Conservation (phyloP, 2,329 filamentous ascomycete genomes). For the Cercospora janseana region DNA sequence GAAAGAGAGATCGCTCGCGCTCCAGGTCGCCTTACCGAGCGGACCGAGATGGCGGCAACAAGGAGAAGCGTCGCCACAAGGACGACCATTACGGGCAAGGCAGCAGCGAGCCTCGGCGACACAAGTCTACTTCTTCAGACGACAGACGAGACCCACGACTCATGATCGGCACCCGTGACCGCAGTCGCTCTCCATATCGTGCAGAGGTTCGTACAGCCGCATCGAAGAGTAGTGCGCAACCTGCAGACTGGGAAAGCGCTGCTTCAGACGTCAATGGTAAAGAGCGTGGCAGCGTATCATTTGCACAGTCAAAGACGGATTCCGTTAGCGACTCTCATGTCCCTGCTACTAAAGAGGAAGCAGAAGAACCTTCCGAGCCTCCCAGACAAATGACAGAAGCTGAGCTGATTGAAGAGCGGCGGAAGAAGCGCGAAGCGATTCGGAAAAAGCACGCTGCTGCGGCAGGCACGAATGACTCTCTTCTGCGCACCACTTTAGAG, state of each 20-base stretch:
- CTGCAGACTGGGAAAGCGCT: conserved; percentile 20
- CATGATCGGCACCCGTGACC: conserved; percentile 16
- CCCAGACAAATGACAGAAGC: conserved; percentile 68
- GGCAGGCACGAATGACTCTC: conserved; percentile 59
- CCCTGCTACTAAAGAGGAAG: neutral
- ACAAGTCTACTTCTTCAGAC: conserved; percentile 45
- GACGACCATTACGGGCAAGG: conserved; percentile 56
- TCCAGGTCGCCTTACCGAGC: conserved; percentile 34
- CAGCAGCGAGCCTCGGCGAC: conserved; percentile 58
- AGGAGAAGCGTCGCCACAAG: conserved; percentile 64
- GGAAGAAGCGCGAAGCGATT: conserved; percentile 79
- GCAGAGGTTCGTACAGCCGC: conserved; percentile 19
- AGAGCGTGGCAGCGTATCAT: conserved; percentile 22
- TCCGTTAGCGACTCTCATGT: conserved; percentile 1
- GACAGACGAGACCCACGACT: conserved; percentile 17
- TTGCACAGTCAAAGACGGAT: conserved; percentile 23
- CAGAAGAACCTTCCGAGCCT: conserved; percentile 38
- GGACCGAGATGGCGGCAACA: conserved; percentile 40
- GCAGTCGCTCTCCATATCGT: conserved; percentile 33
- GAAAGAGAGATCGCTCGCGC: conserved; percentile 42
- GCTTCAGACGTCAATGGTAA: conserved; percentile 9
- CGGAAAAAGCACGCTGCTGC: conserved; percentile 71
- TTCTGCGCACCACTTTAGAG: conserved; percentile 61
- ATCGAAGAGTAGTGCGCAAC: conserved; percentile 7
- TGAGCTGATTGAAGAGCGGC: conserved; percentile 78